A percentile compares a stretch with the other conserved stretches of the same genome.
These are phyloP conservation scores for Pisolithus thermaeus DNA, from an alignment of 1,284 basidiomycete genomes.

Conservation along the genomic window DNA sequence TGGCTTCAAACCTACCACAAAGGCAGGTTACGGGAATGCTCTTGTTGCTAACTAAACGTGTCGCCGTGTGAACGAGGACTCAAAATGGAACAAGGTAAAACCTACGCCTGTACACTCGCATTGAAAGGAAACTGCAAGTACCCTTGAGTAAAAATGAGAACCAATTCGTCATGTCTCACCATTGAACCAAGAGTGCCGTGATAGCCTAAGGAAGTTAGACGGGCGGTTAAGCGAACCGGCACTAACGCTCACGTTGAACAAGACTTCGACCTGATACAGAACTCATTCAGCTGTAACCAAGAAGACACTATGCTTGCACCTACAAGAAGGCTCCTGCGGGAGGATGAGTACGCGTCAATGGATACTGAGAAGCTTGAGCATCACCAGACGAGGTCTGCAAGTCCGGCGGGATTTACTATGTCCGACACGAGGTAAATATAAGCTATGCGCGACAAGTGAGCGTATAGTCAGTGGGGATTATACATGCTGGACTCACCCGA, in stretches of 20 bases:
- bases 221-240: background rate
- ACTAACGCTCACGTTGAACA: constrained; percentile 25
- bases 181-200: constrained; percentile 32
- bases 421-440: constrained; percentile 51
- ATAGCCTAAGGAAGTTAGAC: constrained; percentile 14
- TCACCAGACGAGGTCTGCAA: constrained; percentile 43
- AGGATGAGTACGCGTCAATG: background rate
- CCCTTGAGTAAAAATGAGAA: background rate
- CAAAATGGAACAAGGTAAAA: background rate
- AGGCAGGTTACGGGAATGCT: constrained; percentile 7
- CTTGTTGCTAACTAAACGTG: constrained; percentile 22
- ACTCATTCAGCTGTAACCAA: background rate
- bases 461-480: background rate
- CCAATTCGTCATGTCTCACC: background rate
- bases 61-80: background rate
- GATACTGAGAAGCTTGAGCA: constrained; percentile 9
- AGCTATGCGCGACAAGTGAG: constrained; percentile 28
- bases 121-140: constrained; percentile 20
- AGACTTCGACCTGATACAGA: constrained; percentile 28
- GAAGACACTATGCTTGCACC: constrained; percentile 12
- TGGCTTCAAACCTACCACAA: constrained; percentile 6
- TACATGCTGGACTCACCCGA: constrained; percentile 32
- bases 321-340: constrained; percentile 42
- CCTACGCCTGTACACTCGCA: constrained; percentile 25
- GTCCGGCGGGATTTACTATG: constrained; percentile 33